phyloP scores from a whole-genome alignment of 768 basidiomycete genomes.

The Calocybe indica region DNA sequence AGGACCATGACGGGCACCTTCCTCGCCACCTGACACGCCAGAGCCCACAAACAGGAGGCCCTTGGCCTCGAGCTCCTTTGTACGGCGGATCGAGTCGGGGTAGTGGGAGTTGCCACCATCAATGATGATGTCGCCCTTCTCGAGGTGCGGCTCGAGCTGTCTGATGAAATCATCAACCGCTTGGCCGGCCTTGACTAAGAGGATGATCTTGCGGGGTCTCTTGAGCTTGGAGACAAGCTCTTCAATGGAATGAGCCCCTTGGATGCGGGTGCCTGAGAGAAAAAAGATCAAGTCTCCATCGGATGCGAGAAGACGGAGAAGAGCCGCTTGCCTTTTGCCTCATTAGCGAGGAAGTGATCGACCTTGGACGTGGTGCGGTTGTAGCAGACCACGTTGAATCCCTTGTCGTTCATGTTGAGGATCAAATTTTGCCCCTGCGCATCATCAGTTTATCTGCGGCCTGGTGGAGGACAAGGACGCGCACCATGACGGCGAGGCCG shows the following conservation, averaged over 20 bases:
- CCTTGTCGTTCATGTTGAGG: constrained; percentile 99
- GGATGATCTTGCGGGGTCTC: constrained; percentile 92
- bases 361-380: constrained; percentile 98
- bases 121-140: constrained; percentile 96
- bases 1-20: constrained; percentile 94
- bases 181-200: constrained; percentile 95
- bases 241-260: constrained; percentile 90
- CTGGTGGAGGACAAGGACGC: constrained; percentile 18
- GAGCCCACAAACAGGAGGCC: constrained; percentile 96
- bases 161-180: constrained; percentile 96
- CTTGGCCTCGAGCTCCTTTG: constrained; percentile 88
- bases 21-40: constrained; percentile 99
- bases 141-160: constrained; percentile 85
- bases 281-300: constrained; percentile 6
- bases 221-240: constrained; percentile 92
- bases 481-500: constrained; percentile 97
- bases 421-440: constrained; percentile 91
- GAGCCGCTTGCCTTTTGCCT: constrained; percentile 81
- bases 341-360: constrained; percentile 90
- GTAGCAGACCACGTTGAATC: constrained; percentile 94
- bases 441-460: constrained; percentile 9
- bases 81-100: constrained; percentile 95
- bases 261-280: constrained; percentile 80
- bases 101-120: constrained; percentile 99
- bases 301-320: constrained; percentile 13